phyloP scores from a whole-genome alignment of 257 asterid species.

The Solanum dulcamara region DNA sequence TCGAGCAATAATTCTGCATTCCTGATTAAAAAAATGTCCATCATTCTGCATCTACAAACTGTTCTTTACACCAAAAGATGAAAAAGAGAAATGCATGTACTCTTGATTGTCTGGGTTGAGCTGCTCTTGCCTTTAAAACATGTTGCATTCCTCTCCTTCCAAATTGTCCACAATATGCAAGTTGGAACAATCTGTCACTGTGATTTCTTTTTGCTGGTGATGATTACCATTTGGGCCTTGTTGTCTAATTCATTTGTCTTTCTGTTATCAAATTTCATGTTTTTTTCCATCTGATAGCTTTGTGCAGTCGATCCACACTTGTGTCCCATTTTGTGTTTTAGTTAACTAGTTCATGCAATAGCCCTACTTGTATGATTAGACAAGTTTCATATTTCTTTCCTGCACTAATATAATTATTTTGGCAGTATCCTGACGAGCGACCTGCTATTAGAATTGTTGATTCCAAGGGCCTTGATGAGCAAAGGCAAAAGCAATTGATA shows the following conservation, averaged over 20 bases:
- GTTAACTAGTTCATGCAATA: not conserved
- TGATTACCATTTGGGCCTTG: not conserved
- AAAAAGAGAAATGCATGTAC: not conserved
- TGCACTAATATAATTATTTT: slow-evolving; percentile 5
- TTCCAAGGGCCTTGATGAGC: slow-evolving; percentile 85
- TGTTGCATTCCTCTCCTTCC: not conserved
- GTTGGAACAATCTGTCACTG: not conserved
- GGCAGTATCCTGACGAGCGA: slow-evolving; percentile 84
- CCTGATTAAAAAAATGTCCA: not conserved
- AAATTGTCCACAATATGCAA: not conserved
- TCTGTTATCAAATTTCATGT: not conserved
- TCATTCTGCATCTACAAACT: not conserved
- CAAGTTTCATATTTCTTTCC: not conserved
- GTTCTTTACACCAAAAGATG: not conserved
- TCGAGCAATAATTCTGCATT: not conserved
- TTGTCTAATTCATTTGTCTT: not conserved
- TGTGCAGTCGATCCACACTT: not conserved
- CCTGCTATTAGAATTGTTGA: slow-evolving; percentile 57
- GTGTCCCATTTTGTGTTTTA: not conserved
- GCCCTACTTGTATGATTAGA: not conserved
- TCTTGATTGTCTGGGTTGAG: not conserved
- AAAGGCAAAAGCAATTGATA: slow-evolving; percentile 48
- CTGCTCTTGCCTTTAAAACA: not conserved
- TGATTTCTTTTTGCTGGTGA: not conserved
- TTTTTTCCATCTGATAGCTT: not conserved